Evolutionary conservation across 2,329 filamentous ascomycete species (phyloP), one percentile per base, ranked within the genome.

Genomic region (Penicillium sp.): DNA sequence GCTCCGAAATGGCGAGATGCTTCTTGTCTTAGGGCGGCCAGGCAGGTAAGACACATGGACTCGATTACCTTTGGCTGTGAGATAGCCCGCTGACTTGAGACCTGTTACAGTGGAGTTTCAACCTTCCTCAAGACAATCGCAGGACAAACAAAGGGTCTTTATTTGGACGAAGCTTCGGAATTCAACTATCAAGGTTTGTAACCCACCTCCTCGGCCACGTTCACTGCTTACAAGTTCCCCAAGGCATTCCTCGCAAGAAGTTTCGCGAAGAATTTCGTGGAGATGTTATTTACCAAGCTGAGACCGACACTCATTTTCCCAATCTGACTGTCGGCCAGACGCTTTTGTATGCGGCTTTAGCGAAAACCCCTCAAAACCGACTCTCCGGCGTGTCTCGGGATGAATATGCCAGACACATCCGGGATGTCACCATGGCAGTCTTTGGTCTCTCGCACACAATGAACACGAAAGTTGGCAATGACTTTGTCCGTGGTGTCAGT

Each of bases 401-500:
- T 25, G 15, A 47, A 36, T 47, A 34, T 23, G 29, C 45, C 9
- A 36, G 34, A n/a, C 34, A 36, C 34, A n/a, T n/a, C 10, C 7
- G 19, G 23, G 8, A 76, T 58, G 73, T 78, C 5, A 71, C 71
- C 10, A 77, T 77, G 75, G 67, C 72, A 8, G 68, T 76, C 3
- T 72, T 75, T 46, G 75, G 75, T n/a, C 61, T 78, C 21, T 70
- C 68, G 8, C 76, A 77, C 58, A 78, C 76, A 2, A 70, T 70
- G 57, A 75, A 77, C 54, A 77, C 80, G n/a, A 81, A 82, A 70
- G 78, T 78, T 29, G 76, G 76, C 4, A 70, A 85, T 63, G 82
- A 86, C 47, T 86, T 81, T 59, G 78, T 87, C 16, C 79, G 84
- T 23, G 84, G 85, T 33, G 84, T 87, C 5, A 84, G 81, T 29